These are phyloP conservation scores for Psilocybe tampanensis DNA, from an alignment of 768 basidiomycete genomes.

Conservation along the genomic window DNA sequence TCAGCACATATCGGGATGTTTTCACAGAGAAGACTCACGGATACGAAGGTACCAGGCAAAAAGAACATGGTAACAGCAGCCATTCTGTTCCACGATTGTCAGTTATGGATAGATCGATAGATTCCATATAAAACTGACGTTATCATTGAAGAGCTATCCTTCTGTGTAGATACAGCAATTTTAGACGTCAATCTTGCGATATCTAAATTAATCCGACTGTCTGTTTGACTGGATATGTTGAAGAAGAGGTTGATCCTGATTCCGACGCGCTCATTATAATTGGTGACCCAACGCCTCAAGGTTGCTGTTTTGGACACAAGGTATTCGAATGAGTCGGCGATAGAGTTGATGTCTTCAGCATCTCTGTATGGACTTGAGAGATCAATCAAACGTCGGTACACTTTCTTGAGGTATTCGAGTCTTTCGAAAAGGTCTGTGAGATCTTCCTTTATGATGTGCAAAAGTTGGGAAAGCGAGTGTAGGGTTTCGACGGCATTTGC, in stretches of 20 bases:
- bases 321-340: constrained; percentile 13
- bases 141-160: constrained; percentile 28
- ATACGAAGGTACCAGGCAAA: constrained; percentile 29
- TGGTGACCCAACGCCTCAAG: constrained; percentile 17
- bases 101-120: not conserved
- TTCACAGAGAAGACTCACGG: constrained; percentile 13
- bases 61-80: constrained; percentile 30
- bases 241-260: constrained; percentile 24
- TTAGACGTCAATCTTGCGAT: constrained; percentile 21
- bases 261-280: constrained; percentile 21
- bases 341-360: not conserved
- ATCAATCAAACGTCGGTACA: not conserved
- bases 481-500: constrained; percentile 8
- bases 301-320: constrained; percentile 11
- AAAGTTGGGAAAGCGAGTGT: constrained; percentile 12
- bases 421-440: constrained; percentile 11
- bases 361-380: not conserved
- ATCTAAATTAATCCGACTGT: constrained; percentile 20
- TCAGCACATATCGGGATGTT: too few relatives aligned
- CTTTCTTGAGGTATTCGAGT: constrained; percentile 9
- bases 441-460: constrained; percentile 13
- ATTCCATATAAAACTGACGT: constrained; percentile 16
- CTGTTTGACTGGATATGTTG: constrained; percentile 21
- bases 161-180: constrained; percentile 22
- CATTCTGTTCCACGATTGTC: constrained; percentile 15